Evolutionary conservation across 306 rosid species (phyloP).

Genomic region (Begonia peltatifolia): DNA sequence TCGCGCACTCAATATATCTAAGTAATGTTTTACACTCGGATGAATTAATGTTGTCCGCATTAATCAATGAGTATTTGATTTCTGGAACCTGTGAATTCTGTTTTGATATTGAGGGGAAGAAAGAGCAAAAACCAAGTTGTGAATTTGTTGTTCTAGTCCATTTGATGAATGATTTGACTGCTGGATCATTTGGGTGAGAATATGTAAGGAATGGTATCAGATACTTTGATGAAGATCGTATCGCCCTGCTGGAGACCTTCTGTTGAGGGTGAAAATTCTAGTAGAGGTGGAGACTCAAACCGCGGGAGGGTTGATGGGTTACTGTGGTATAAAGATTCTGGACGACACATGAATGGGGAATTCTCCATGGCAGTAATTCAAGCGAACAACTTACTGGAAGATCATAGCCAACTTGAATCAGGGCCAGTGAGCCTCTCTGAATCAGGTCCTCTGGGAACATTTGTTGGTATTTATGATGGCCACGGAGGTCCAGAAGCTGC

Average conservation of each 20-base stretch:
- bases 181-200: slow-evolving; percentile 54
- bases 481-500: slow-evolving; percentile 95
- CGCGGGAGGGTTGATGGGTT: slow-evolving; percentile 63
- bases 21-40: slow-evolving; percentile 26
- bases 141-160: slow-evolving; percentile 9
- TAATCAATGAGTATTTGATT: slow-evolving; percentile 41
- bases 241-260: slow-evolving; percentile 68
- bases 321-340: slow-evolving; percentile 74
- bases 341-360: slow-evolving; percentile 62
- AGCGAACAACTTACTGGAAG: slow-evolving; percentile 84
- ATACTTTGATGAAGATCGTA: slow-evolving; percentile 53
- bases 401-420: slow-evolving; percentile 89
- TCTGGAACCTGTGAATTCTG: slow-evolving; percentile 35
- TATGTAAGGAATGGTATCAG: slow-evolving; percentile 81
- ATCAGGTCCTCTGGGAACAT: slow-evolving; percentile 58
- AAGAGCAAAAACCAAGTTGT: slow-evolving; percentile 21
- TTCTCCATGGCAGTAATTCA: slow-evolving; percentile 97
- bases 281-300: slow-evolving; percentile 30
- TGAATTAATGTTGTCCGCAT: slow-evolving; percentile 47
- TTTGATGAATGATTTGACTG: slow-evolving; percentile 33
- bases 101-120: slow-evolving; percentile 28
- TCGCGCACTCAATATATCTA: too few relatives aligned
- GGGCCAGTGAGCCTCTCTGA: slow-evolving; percentile 52
- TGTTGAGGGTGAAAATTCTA: slow-evolving; percentile 39
- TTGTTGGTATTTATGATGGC: slow-evolving; percentile 87